These are phyloP conservation scores for Climacium dendroides DNA, from an alignment of 225 moss, liverwort and hornwort genomes.

Conservation along the genomic window DNA sequence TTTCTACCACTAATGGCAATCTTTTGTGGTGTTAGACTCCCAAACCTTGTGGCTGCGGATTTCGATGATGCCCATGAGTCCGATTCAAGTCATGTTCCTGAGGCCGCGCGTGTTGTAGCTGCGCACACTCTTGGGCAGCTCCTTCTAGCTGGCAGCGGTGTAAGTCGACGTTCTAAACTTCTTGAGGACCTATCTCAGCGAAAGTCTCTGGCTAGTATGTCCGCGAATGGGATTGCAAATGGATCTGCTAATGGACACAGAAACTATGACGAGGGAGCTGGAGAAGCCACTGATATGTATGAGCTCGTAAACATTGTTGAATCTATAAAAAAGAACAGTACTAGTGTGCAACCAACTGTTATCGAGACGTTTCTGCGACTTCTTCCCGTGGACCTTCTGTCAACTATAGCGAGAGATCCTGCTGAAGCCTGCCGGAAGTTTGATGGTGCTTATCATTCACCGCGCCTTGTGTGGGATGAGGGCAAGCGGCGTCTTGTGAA, in stretches of 20 bases:
- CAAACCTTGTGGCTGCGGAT: slow-evolving; percentile 24
- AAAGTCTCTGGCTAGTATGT: slow-evolving; percentile 44
- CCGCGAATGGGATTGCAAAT: slow-evolving; percentile 31
- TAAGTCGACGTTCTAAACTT: slow-evolving; percentile 89
- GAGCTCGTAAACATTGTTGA: slow-evolving; percentile 72
- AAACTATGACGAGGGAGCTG: slow-evolving; percentile 54
- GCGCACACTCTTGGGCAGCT: slow-evolving; percentile 93
- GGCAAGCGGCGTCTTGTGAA: slow-evolving; percentile 55
- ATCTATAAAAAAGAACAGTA: slow-evolving; percentile 29
- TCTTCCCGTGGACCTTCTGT: slow-evolving; percentile 79
- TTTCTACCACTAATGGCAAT: slow-evolving; percentile 80
- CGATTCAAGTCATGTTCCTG: slow-evolving; percentile 10
- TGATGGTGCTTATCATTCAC: slow-evolving; percentile 59
- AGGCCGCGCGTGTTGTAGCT: slow-evolving; percentile 52
- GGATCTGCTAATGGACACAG: slow-evolving; percentile 71
- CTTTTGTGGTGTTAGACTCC: slow-evolving; percentile 66
- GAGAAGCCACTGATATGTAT: slow-evolving; percentile 95
- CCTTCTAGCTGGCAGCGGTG: slow-evolving; percentile 87
- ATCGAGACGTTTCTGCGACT: slow-evolving; percentile 66
- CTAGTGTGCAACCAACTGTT: slow-evolving; percentile 47
- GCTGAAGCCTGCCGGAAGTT: slow-evolving; percentile 67
- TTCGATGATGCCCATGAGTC: background rate
- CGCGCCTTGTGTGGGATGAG: slow-evolving; percentile 85
- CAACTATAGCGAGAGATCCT: slow-evolving; percentile 83
- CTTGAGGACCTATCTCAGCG: slow-evolving; percentile 75